A percentile compares a stretch with the other conserved stretches of the same genome.
Evolutionary conservation across 352 stramenopile species (phyloP).

Genomic region (Globisporangium spiculum): DNA sequence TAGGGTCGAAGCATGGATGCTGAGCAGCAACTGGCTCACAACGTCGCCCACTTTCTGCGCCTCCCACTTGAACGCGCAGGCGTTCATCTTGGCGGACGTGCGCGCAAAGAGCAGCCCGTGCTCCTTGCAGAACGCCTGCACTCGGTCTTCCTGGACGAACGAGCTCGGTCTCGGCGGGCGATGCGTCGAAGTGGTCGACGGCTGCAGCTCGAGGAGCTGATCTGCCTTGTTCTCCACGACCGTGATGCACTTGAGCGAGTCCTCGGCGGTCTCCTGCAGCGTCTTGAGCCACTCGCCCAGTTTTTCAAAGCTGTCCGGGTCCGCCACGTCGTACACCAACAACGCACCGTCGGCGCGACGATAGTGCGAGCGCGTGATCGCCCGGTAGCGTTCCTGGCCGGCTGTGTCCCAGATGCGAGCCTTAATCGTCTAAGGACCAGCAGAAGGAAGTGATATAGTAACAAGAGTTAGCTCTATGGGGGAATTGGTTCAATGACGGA

Average conservation of each 20-base stretch:
- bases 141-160: conserved; percentile 47
- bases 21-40: conserved; percentile 52
- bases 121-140: conserved; percentile 52
- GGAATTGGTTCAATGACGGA: not conserved
- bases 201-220: conserved; percentile 31
- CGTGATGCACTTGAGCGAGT: conserved; percentile 82
- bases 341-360: conserved; percentile 84
- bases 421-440: conserved; percentile 40
- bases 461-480: not conserved
- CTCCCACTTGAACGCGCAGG: conserved; percentile 53
- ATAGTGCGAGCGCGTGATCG: conserved; percentile 85
- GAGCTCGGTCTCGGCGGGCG: conserved; percentile 15
- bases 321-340: conserved; percentile 91
- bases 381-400: conserved; percentile 87
- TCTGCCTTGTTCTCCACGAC: conserved; percentile 93
- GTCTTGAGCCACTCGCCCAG: conserved; percentile 89
- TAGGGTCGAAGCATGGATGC: conserved; percentile 50
- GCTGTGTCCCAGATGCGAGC: conserved; percentile 90
- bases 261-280: conserved; percentile 76
- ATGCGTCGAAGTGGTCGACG: not conserved
- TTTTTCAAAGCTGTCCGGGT: conserved; percentile 82
- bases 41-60: conserved; percentile 46
- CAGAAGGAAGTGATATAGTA: not conserved
- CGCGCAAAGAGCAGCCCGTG: conserved; percentile 62
- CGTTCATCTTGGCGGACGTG: conserved; percentile 66